A percentile compares a stretch with the other conserved stretches of the same genome.
Evolutionary conservation across 106 monocot genomes (phyloP).

Genomic region (Ottelia alismoides): DNA sequence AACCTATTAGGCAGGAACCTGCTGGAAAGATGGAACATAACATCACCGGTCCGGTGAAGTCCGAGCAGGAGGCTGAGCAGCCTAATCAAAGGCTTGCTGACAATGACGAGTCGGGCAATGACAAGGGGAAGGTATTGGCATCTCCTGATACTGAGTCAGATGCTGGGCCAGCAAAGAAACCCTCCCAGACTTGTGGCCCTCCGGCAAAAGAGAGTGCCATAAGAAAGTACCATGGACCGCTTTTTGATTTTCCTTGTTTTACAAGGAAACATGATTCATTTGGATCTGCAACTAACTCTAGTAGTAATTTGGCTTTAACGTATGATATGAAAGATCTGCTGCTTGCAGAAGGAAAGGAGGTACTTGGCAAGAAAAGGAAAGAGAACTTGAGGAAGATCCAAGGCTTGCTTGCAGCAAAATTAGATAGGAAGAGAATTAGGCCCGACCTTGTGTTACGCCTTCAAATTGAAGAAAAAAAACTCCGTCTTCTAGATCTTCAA

Average conservation of each 20-base stretch:
- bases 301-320: conserved; percentile 45
- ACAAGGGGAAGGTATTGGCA: conserved; percentile 40
- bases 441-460: conserved; percentile 78
- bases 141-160: conserved; percentile 17
- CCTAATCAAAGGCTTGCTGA: conserved; percentile 22
- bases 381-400: conserved; percentile 72
- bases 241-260: conserved; percentile 95
- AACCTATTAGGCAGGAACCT: conserved; percentile 12
- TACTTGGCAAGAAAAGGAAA: conserved; percentile 65
- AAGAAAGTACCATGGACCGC: conserved; percentile 77
- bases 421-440: conserved; percentile 74
- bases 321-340: conserved; percentile 83
- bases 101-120: conserved; percentile 29
- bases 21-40: conserved; percentile 29
- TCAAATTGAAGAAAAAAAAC: conserved; percentile 93
- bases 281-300: conserved; percentile 26
- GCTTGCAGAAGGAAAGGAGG: conserved; percentile 49
- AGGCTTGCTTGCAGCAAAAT: conserved; percentile 60
- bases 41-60: conserved; percentile 31
- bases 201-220: conserved; percentile 27
- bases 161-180: conserved; percentile 38
- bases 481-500: conserved; percentile 70
- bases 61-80: conserved; percentile 60
- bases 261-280: conserved; percentile 58
- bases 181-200: conserved; percentile 11